phyloP scores from a whole-genome alignment of 78 protist species.

The Paulinella micropora region DNA sequence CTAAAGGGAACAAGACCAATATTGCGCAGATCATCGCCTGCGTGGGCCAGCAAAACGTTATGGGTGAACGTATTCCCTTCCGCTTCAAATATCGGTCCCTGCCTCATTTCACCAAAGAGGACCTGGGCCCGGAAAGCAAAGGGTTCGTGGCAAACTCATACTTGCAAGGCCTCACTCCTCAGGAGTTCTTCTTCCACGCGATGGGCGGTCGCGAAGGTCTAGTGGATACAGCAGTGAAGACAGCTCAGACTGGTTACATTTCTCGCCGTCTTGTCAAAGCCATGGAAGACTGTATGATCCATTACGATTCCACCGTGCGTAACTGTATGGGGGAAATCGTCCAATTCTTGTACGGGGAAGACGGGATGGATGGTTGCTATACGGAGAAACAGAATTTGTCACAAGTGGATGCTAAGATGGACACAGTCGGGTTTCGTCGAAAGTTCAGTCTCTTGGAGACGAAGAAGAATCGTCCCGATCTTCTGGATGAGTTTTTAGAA shows the following conservation, averaged over 20 bases:
- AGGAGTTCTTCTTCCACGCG: constrained; percentile 97
- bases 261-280: constrained; percentile 82
- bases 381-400: constrained; percentile 57
- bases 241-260: constrained; percentile 96
- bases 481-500: not conserved
- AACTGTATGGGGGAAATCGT: constrained; percentile 73
- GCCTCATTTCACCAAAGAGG: constrained; percentile 89
- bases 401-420: no score
- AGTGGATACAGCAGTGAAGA: constrained; percentile 97
- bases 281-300: constrained; percentile 75
- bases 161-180: constrained; percentile 69
- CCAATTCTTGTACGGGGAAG: constrained; percentile 80
- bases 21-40: constrained; percentile 96
- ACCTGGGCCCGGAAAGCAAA: constrained; percentile 33
- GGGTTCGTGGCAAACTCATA: constrained; percentile 96
- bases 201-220: constrained; percentile 98
- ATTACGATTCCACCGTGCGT: constrained; percentile 87
- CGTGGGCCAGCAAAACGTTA: constrained; percentile 99
- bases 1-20: constrained; percentile 93
- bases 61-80: constrained; percentile 94
- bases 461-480: no score
- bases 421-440: no score
- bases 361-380: constrained; percentile 63
- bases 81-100: constrained; percentile 86
- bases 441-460: no score